Percentiles rank a stretch among this genome's conserved stretches.
Evolutionary conservation across 768 basidiomycete genomes (phyloP).

Genomic region (Suillus discolor): DNA sequence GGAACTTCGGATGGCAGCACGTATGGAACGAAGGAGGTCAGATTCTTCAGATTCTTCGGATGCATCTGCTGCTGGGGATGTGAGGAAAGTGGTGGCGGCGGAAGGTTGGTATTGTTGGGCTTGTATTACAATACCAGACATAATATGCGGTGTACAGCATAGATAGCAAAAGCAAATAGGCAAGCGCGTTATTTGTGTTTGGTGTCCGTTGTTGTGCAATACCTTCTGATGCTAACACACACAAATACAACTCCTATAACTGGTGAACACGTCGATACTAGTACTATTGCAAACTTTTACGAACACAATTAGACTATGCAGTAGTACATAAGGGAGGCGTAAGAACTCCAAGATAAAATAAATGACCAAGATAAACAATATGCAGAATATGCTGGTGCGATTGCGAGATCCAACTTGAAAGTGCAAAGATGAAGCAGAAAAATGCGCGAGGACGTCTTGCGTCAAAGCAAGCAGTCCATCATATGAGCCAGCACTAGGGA

Average conservation of each 20-base stretch:
- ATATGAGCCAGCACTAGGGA: constrained; percentile 22
- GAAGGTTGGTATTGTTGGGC: constrained; percentile 46
- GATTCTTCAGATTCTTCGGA: constrained; percentile 36
- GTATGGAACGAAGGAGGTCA: constrained; percentile 57
- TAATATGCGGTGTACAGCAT: constrained; percentile 8
- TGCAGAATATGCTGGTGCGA: constrained; percentile 35
- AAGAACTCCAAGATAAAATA: constrained; percentile 37
- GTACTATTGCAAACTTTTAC: constrained; percentile 21
- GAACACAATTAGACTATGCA: constrained; percentile 8
- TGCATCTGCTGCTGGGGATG: constrained; percentile 24
- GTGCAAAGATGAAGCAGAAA: constrained; percentile 19
- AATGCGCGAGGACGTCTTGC: constrained; percentile 6
- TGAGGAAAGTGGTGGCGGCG: constrained; percentile 46
- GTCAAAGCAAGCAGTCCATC: constrained; percentile 34
- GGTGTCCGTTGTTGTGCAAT: constrained; percentile 3
- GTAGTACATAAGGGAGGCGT: constrained; percentile 30
- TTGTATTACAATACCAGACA: constrained; percentile 35
- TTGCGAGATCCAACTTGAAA: constrained; percentile 33
- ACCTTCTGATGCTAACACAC: constrained; percentile 16
- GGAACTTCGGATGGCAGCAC: constrained; percentile 58
- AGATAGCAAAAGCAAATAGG: not conserved
- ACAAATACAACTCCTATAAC: constrained; percentile 12
- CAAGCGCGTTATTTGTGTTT: constrained; percentile 6
- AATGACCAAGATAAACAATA: constrained; percentile 41
- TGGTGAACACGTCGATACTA: constrained; percentile 16